Base-by-base conservation (phyloP, 768 basidiomycete genomes). In the Suillus clintonianus region DNA sequence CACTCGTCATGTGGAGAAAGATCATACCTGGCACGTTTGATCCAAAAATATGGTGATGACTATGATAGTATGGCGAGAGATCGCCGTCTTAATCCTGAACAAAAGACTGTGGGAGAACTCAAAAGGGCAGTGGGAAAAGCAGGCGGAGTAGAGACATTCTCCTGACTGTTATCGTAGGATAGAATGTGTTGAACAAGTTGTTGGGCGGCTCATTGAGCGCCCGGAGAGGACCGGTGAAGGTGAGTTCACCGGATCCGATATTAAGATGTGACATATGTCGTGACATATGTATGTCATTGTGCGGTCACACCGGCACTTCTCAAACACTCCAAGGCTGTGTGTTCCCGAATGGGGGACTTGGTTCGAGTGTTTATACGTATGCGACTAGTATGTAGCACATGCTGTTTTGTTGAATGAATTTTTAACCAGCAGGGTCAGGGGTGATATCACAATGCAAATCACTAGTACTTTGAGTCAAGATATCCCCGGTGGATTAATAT, bases 41-140 rank as follows among this genome's bases (percentile, higher is more conserved):
- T 92, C 14, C 75, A 76, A 47, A 89, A 85, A 74, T 81, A 98
- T 77, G 91, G 89, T 2, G 78, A 81, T 36, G 89, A 98, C 77
- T 77, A 89, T 27, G 83, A 85, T 34, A 80, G 77, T 56, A 98
- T 97, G 95, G 86, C 87, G 13, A 80, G 82, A 68, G 96, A 99
- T 78, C 79, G 87, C 63, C 89, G 82, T 76, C 74, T 91, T 63
- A 98, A 99, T 74, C 77, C 85, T 17, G 89, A 88, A 75, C 97
- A 99, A 79, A 85, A 89, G 71, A 97, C 95, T 2, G 83, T 81
- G 37, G 95, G 92, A 19, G 88, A 94, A 78, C 74, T 98, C 70
- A 79, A 74, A 69, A 81, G 87, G 72, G 89, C 86, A 36, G 77
- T 92, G 64, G 78, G 74, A 66, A 86, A 83, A 71, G 86, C 87